These are phyloP conservation scores for Phtheirospermum japonicum DNA, from an alignment of 257 asterid species.

Conservation along the genomic window DNA sequence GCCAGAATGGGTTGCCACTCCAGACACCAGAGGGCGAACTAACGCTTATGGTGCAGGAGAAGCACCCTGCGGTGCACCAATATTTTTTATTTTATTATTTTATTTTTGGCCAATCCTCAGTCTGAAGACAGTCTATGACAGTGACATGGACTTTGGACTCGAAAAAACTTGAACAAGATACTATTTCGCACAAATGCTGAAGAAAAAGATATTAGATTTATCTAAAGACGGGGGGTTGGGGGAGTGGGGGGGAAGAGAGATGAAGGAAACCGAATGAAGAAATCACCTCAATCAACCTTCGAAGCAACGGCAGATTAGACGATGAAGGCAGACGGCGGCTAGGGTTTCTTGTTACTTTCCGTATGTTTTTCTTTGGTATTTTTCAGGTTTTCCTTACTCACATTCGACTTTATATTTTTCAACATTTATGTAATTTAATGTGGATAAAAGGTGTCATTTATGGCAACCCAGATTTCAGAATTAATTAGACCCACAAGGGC, in stretches of 20 bases:
- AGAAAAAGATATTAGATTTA: not conserved
- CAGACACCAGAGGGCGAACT: not conserved
- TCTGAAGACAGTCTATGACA: not conserved
- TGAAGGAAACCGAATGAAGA: not conserved
- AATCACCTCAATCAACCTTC: not conserved
- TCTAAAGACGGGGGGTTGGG: not conserved
- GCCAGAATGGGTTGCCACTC: not conserved
- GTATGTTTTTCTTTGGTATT: not conserved
- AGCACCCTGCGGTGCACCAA: not conserved
- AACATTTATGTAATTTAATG: not conserved
- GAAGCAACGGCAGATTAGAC: not conserved
- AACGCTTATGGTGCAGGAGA: not conserved
- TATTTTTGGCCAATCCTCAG: not conserved
- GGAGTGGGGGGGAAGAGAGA: not conserved
- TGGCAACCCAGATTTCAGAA: not conserved
- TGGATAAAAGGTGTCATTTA: not conserved
- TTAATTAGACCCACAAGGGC: not conserved
- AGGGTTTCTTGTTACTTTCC: not conserved
- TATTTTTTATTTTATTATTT: not conserved
- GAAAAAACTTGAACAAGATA: not conserved
- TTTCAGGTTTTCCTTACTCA: not conserved
- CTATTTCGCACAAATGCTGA: not conserved
- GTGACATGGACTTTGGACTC: not conserved
- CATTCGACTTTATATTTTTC: not conserved
- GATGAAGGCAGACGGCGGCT: conserved; percentile 3